Conservation (phyloP, 371 early-diverging fungal genomes). For the Mucor sp. region DNA sequence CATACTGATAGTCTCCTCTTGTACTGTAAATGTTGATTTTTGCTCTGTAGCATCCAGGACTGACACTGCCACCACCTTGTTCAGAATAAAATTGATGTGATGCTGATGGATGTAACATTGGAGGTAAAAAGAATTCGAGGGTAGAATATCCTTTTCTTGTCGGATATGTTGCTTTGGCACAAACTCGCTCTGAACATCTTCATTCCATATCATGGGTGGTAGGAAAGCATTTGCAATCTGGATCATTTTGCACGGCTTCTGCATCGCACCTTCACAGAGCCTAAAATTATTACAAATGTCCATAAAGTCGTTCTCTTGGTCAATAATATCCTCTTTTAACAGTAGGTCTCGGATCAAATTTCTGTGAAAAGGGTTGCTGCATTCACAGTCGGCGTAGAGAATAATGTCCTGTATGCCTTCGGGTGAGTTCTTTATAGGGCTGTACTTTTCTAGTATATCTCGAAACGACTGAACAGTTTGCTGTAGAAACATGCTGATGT, state of each 20-base stretch:
- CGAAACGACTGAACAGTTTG: not conserved
- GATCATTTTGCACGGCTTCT: not conserved
- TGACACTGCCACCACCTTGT: not conserved
- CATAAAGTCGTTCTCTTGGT: not conserved
- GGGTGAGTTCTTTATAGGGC: not conserved
- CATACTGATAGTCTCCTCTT: not conserved
- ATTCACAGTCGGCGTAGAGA: not conserved
- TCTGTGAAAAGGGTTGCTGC: not conserved
- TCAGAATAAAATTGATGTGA: not conserved
- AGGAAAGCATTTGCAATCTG: not conserved
- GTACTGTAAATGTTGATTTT: not conserved
- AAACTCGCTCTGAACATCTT: not conserved
- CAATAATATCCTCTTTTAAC: not conserved
- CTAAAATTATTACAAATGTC: not conserved
- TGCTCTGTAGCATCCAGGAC: not conserved
- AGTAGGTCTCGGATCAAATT: not conserved
- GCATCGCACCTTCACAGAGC: not conserved
- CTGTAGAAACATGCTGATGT: not conserved
- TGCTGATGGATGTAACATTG: not conserved
- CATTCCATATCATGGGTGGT: not conserved
- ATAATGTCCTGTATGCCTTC: not conserved
- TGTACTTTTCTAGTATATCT: not conserved
- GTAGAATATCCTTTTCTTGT: not conserved
- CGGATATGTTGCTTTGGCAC: not conserved
- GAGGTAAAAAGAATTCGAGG: not conserved